Percentiles rank a stretch among this genome's conserved stretches.
These are phyloP conservation scores for Syzygium aromaticum DNA, from an alignment of 345 rosid genomes.

Conservation along the genomic window DNA sequence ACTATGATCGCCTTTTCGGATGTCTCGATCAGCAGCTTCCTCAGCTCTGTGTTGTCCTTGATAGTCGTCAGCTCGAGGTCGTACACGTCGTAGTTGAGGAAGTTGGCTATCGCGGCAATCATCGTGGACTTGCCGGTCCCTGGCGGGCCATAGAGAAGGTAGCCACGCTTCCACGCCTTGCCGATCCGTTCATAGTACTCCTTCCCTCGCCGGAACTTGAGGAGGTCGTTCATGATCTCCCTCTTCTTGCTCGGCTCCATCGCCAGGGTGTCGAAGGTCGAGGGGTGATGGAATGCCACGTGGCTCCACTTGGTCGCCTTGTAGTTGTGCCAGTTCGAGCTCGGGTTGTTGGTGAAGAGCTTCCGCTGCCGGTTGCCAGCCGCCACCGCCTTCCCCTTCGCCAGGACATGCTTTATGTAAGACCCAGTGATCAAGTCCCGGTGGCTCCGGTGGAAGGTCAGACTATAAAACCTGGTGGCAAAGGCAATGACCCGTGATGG, in stretches of 20 bases:
- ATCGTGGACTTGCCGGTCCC: constrained; percentile 34
- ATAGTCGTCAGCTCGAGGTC: constrained; percentile 30
- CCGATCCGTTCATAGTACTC: constrained; percentile 24
- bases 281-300: constrained; percentile 24
- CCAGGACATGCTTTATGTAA: constrained; percentile 27
- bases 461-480: constrained; percentile 11
- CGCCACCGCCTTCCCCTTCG: constrained; percentile 28
- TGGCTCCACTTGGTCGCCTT: constrained; percentile 17
- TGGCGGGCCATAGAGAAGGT: constrained; percentile 33
- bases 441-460: constrained; percentile 31
- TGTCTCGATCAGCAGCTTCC: constrained; percentile 26
- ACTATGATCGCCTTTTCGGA: constrained; percentile 23
- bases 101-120: constrained; percentile 33
- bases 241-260: constrained; percentile 23
- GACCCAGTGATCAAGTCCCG: constrained; percentile 18
- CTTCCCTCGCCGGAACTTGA: constrained; percentile 12
- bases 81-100: constrained; percentile 22
- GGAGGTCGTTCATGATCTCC: constrained; percentile 22
- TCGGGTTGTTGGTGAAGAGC: constrained; percentile 41
- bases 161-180: constrained; percentile 37
- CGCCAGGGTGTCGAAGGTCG: constrained; percentile 21
- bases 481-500: not conserved
- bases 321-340: not conserved
- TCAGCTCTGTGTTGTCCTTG: constrained; percentile 27
- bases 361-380: constrained; percentile 36